A percentile compares a stretch with the other conserved stretches of the same genome.
phyloP scores from a whole-genome alignment of 176 grass and related monocot genomes.

The Alloteropsis semialata region DNA sequence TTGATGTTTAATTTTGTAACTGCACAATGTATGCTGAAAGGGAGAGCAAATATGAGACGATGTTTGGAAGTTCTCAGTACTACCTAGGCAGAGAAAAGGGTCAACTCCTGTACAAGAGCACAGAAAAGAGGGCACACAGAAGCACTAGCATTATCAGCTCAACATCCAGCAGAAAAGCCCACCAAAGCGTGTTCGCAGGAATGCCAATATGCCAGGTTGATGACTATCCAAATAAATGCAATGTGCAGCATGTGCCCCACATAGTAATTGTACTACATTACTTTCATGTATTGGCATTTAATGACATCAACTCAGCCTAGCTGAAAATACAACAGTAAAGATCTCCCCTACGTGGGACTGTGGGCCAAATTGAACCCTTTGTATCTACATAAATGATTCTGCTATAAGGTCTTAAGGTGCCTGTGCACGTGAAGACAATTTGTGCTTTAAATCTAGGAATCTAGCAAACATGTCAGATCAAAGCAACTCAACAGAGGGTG shows the following conservation, averaged over 20 bases:
- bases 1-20: not conserved
- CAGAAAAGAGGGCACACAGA: not conserved
- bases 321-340: not conserved
- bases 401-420: not conserved
- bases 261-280: not conserved
- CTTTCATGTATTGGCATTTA: slow-evolving; percentile 6
- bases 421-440: not conserved
- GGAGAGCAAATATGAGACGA: not conserved
- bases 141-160: not conserved
- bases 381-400: not conserved
- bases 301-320: not conserved
- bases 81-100: not conserved
- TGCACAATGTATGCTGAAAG: not conserved
- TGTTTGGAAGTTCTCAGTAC: not conserved
- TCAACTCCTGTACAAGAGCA: not conserved
- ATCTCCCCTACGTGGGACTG: not conserved
- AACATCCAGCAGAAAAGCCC: not conserved
- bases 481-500: no score
- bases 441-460: not conserved
- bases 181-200: not conserved
- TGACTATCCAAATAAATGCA: not conserved
- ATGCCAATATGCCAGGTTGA: not conserved
- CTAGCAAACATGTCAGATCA: not conserved
- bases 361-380: not conserved
- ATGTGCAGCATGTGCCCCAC: not conserved